Evolutionary conservation across 202 grass and related monocot genomes (phyloP), one percentile per base, ranked within the genome.

Genomic region (Eragrostis tef): DNA sequence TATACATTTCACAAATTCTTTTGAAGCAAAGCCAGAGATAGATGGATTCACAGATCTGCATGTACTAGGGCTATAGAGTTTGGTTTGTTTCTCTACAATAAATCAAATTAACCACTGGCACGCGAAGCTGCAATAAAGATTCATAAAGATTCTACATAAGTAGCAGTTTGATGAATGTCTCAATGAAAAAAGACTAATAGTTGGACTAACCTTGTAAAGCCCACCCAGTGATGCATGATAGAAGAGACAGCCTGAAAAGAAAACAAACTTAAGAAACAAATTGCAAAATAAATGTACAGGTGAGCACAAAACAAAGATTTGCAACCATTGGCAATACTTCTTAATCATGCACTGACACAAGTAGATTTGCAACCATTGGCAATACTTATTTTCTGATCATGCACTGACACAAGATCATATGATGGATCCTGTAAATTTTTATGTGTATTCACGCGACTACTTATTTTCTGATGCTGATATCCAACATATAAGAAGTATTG

Each of bases 51-150:
- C 62, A 68, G 12, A 22, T 16, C 34, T 45, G 11, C 26, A 42
- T 5, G n/a, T 61, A 75, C 10, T 22, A 46, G 15, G 14, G 44
- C 54, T 62, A 77, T 27, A 68, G 17, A 12, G 17, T 70, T 74
- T 43, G 29, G 42, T 66, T 44, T 73, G 41, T 74, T 67, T 73
- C 79, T 60, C 11, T 60, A 24, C 71, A 73, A 20, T 31, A 6
- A 78, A 11, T 41, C 56, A 80, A 31, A 72, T 77, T 79, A 82
- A 45, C 29, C 66, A 25, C 66, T 89, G 79, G 81, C 72, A 91
- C 3, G 31, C 71, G 78, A 81, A 89, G 74, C 94, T 94, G 89
- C 81, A 85, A 31, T 31, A 31, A 31, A 31, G 78, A 86, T 78
- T 36, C 24, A 31, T 31, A 31, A 31, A 31, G 78, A 86, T 78